These are phyloP conservation scores for Ligustrum vulgare DNA, from an alignment of 257 asterid species.

Conservation along the genomic window DNA sequence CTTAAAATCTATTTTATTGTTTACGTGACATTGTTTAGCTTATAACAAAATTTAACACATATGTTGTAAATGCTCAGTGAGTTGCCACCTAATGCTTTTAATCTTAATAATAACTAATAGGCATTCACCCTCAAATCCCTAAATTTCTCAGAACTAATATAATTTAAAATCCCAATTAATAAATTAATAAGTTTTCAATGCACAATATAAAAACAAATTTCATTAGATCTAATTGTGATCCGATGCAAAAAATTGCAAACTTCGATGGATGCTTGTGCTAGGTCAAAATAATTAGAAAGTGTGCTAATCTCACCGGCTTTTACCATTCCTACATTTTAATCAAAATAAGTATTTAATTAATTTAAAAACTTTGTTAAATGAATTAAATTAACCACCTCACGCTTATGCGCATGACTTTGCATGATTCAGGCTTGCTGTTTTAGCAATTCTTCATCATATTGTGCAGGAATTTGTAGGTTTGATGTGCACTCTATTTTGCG, in stretches of 20 bases:
- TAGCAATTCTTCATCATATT: conserved; percentile 11
- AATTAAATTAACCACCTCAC: conserved; percentile 7
- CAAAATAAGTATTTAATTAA: neutral
- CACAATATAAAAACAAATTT: conserved; percentile 19
- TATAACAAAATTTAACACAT: too few species aligned
- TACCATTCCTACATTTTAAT: neutral
- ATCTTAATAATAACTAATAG: neutral
- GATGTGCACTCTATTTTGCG: too few species aligned
- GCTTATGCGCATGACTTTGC: conserved; percentile 19
- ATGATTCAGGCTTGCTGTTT: neutral
- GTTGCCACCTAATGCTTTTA: conserved; percentile 16
- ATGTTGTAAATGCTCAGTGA: neutral
- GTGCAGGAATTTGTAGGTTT: neutral
- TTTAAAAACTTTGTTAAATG: neutral
- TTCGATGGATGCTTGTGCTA: conserved; percentile 28
- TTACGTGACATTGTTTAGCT: too few species aligned
- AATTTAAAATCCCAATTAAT: neutral
- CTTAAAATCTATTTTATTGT: too few species aligned
- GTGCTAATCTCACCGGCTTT: neutral
- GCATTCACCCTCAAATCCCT: conserved; percentile 18
- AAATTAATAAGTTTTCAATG: conserved; percentile 14
- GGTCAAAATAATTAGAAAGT: conserved; percentile 12
- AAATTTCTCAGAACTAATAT: neutral
- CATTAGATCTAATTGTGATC: conserved; percentile 33
- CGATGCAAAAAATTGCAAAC: conserved; percentile 20